phyloP scores from a whole-genome alignment of 208 protist genomes.

The Naegleria gruberi region DNA sequence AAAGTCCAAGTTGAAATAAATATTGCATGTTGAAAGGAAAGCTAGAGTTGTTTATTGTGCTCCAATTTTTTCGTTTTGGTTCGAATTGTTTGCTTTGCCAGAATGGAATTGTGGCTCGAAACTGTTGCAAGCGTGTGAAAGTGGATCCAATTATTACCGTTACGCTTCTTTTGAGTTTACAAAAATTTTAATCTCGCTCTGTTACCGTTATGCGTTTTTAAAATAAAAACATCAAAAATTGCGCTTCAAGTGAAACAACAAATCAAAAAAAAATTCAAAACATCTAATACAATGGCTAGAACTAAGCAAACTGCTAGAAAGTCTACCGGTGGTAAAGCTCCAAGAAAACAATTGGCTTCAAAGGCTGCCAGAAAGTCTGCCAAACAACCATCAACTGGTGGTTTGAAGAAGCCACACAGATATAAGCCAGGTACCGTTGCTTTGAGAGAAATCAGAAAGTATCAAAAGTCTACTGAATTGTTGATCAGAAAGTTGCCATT shows the following conservation, averaged over 20 bases:
- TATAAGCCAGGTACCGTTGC: conserved; percentile 97
- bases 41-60: too few relatives aligned
- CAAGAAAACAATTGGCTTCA: conserved; percentile 77
- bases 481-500: conserved; percentile 97
- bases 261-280: background rate
- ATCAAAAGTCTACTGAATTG: conserved; percentile 96
- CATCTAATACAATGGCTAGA: conserved; percentile 22
- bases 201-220: too few relatives aligned
- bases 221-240: too few relatives aligned
- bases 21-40: too few relatives aligned
- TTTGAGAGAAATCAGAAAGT: conserved; percentile 95
- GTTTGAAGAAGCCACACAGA: conserved; percentile 89
- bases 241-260: too few relatives aligned
- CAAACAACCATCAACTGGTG: conserved; percentile 45
- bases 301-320: conserved; percentile 93
- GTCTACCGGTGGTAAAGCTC: conserved; percentile 88
- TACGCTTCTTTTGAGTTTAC: too few relatives aligned
- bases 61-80: too few relatives aligned
- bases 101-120: too few relatives aligned
- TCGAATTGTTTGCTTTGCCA: too few relatives aligned
- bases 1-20: background rate
- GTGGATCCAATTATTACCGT: too few relatives aligned
- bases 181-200: too few relatives aligned
- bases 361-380: conserved; percentile 86
- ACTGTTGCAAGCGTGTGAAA: too few relatives aligned